Conservation (phyloP, 176 grass and related monocot genomes). For the Metroxylon sagu region DNA sequence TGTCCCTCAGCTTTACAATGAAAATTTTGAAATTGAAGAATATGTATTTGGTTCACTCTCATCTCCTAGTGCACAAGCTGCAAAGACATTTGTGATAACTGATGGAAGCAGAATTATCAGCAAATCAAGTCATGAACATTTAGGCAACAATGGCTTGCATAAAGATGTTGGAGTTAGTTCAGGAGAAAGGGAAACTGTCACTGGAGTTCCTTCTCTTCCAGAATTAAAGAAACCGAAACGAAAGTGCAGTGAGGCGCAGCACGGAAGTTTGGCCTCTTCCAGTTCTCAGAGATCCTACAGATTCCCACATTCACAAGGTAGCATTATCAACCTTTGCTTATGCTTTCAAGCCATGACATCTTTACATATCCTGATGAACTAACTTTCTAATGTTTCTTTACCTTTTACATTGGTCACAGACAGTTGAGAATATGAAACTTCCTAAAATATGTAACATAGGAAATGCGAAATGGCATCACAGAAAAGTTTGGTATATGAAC, state of each 20-base stretch:
- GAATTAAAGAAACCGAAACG: slow-evolving; percentile 50
- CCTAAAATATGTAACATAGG: too few species aligned
- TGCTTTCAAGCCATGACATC: background rate
- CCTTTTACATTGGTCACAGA: too few species aligned
- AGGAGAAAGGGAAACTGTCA: slow-evolving; percentile 23
- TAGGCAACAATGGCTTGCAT: slow-evolving; percentile 15
- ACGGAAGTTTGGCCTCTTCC: slow-evolving; percentile 12
- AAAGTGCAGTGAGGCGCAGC: slow-evolving; percentile 18
- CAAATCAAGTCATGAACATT: slow-evolving; percentile 48
- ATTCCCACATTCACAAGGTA: slow-evolving; percentile 47
- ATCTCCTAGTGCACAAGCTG: slow-evolving; percentile 26
- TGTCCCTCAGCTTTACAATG: slow-evolving; percentile 60
- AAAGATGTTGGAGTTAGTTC: slow-evolving; percentile 24
- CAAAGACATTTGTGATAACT: slow-evolving; percentile 60
- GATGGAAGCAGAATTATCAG: slow-evolving; percentile 75
- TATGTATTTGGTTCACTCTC: slow-evolving; percentile 55
- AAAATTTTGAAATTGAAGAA: slow-evolving; percentile 73
- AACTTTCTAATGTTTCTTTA: background rate
- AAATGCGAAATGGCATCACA: too few species aligned
- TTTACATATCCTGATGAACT: background rate
- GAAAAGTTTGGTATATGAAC: too few species aligned
- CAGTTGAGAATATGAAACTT: too few species aligned
- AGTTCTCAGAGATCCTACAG: slow-evolving; percentile 22
- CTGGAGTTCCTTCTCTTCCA: slow-evolving; percentile 36
- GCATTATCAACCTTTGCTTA: slow-evolving; percentile 11